Evolutionary conservation across 1,139 yeast species (phyloP).

Genomic region (Saccharomyces hybrid): DNA sequence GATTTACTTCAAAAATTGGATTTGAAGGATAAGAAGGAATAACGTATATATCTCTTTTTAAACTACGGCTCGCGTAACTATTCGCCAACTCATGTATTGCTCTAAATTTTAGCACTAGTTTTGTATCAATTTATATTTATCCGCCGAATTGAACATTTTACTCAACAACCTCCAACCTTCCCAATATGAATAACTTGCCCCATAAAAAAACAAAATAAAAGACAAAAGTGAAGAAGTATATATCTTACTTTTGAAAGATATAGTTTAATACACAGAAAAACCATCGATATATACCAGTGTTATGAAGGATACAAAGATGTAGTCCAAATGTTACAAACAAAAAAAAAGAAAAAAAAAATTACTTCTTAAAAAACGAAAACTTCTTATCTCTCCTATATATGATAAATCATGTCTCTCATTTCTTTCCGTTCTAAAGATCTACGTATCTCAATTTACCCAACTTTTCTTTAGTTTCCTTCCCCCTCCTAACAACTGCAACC

Average conservation of each 20-base stretch:
- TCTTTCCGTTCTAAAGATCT: background rate
- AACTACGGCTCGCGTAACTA: background rate
- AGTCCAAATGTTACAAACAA: background rate
- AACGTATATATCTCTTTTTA: background rate
- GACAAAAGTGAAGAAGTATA: background rate
- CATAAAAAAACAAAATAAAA: background rate
- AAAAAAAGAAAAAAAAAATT: background rate
- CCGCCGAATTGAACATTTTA: background rate
- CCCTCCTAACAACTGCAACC: constrained; percentile 4
- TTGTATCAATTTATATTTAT: background rate
- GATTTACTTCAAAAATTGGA: background rate
- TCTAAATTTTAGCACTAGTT: background rate
- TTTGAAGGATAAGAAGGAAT: background rate
- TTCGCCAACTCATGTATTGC: background rate
- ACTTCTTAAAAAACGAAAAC: background rate
- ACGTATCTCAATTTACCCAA: background rate
- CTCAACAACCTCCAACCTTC: background rate
- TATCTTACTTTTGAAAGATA: background rate
- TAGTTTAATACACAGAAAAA: background rate
- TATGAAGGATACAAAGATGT: background rate
- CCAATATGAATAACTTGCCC: background rate
- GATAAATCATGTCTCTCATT: background rate
- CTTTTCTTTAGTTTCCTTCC: background rate
- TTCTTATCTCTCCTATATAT: background rate
- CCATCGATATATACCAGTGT: background rate